phyloP scores from a whole-genome alignment of 2,329 filamentous ascomycete genomes.

The Annulohypoxylon truncatum region DNA sequence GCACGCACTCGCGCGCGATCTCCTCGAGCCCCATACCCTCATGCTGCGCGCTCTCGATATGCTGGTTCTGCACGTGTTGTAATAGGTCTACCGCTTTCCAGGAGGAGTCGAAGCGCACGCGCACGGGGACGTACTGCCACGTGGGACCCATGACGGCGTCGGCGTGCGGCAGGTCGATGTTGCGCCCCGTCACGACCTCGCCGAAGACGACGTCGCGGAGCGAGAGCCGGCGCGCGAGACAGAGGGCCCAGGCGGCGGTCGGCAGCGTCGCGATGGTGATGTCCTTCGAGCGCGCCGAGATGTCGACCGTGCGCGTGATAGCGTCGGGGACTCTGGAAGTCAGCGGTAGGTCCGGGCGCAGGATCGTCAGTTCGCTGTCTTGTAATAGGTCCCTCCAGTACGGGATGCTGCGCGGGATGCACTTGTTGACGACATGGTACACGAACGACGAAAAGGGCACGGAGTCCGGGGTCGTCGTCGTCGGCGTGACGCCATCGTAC shows the following conservation, averaged over 20 bases:
- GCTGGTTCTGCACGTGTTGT: constrained; percentile 65
- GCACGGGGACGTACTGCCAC: constrained; percentile 74
- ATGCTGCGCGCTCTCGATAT: constrained; percentile 66
- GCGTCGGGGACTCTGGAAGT: constrained; percentile 55
- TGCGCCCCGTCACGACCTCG: constrained; percentile 73
- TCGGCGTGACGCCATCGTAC: constrained; percentile 56
- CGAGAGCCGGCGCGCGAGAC: constrained; percentile 65
- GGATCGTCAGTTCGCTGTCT: constrained; percentile 63
- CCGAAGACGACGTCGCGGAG: constrained; percentile 72
- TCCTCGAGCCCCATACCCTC: constrained; percentile 67
- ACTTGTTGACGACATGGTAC: constrained; percentile 55
- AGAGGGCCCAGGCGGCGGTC: constrained; percentile 74
- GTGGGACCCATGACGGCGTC: constrained; percentile 72
- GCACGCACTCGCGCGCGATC: constrained; percentile 59
- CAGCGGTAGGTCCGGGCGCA: constrained; percentile 55
- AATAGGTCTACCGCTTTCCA: constrained; percentile 67
- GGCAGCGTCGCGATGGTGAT: constrained; percentile 73
- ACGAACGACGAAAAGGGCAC: constrained; percentile 61
- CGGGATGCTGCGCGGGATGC: constrained; percentile 62
- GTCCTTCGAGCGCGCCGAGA: constrained; percentile 62
- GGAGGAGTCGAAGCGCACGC: constrained; percentile 63
- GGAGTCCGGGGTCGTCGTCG: constrained; percentile 47
- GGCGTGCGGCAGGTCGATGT: constrained; percentile 65
- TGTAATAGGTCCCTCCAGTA: constrained; percentile 72
- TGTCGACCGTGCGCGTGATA: constrained; percentile 57